Conservation (phyloP, 305 asterid species). For the Fraxinus angustifolia region DNA sequence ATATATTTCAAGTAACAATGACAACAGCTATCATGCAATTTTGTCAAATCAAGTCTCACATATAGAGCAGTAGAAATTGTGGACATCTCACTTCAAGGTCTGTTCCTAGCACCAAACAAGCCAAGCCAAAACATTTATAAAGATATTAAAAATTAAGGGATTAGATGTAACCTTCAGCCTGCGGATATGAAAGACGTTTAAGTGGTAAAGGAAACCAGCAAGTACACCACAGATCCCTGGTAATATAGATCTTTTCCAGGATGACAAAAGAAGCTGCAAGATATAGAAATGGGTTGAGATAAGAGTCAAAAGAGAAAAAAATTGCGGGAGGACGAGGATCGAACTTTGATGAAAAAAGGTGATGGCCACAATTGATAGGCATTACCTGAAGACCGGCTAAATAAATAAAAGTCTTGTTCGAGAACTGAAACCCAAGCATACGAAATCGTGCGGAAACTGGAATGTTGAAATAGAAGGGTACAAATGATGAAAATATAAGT, state of each 20-base stretch:
- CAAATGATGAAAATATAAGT: constrained; percentile 82
- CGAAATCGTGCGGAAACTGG: constrained; percentile 89
- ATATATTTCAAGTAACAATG: constrained; percentile 3
- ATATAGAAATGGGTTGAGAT: not conserved
- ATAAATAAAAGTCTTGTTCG: constrained; percentile 91
- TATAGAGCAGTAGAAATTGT: not conserved
- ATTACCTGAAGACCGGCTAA: constrained; percentile 97
- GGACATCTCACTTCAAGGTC: not conserved
- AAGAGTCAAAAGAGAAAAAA: not conserved
- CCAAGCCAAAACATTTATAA: not conserved
- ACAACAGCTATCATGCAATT: constrained; percentile 1
- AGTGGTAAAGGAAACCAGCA: constrained; percentile 81
- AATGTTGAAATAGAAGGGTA: constrained; percentile 92
- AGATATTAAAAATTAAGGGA: constrained; percentile 2
- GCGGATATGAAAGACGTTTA: constrained; percentile 64
- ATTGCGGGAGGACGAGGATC: not conserved
- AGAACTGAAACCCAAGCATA: constrained; percentile 65
- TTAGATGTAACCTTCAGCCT: constrained; percentile 61
- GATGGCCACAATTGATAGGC: not conserved
- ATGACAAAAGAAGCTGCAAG: constrained; percentile 83
- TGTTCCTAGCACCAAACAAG: not conserved
- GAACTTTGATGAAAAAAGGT: not conserved
- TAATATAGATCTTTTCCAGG: constrained; percentile 90
- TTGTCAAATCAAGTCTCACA: not conserved
- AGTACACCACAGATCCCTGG: constrained; percentile 95